Percentiles rank a stretch among this genome's conserved stretches.
Conservation (phyloP, 1,284 basidiomycete genomes). For the Ganoderma lingzhi region DNA sequence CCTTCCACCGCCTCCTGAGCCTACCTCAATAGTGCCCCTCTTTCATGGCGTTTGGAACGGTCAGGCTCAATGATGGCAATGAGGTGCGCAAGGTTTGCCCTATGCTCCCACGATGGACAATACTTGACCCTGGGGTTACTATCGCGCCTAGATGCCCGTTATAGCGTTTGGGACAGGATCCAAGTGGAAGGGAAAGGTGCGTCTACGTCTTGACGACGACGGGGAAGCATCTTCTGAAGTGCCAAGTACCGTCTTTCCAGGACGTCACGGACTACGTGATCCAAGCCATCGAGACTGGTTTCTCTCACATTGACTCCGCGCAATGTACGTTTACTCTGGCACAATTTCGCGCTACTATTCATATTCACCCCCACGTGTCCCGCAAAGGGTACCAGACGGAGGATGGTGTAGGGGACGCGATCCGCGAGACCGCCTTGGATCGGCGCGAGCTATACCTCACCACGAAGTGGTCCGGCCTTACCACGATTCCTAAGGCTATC, state of each 20-base stretch:
- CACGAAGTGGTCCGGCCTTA: conserved; percentile 64
- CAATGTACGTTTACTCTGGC: conserved; percentile 38
- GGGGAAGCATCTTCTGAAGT: background rate
- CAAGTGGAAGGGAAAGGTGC: conserved; percentile 44
- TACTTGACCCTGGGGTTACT: background rate
- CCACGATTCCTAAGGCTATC: conserved; percentile 62
- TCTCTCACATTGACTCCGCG: conserved; percentile 46
- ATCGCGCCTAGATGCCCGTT: conserved; percentile 37
- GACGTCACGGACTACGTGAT: conserved; percentile 45
- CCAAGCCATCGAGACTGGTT: conserved; percentile 45
- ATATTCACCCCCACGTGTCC: background rate
- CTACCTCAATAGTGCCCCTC: background rate
- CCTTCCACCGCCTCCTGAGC: background rate
- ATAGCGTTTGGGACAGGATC: conserved; percentile 45
- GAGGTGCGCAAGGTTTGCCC: conserved; percentile 28
- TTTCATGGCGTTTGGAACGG: conserved; percentile 39
- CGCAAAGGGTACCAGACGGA: conserved; percentile 49
- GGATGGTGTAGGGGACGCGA: conserved; percentile 48
- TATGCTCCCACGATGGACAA: background rate
- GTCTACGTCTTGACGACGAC: background rate
- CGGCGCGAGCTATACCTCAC: conserved; percentile 50
- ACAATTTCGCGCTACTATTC: background rate
- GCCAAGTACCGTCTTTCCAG: conserved; percentile 28
- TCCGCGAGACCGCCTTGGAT: conserved; percentile 44
- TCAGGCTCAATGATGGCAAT: conserved; percentile 43